These are phyloP conservation scores for Myrica gale DNA, from an alignment of 306 rosid species.

Conservation along the genomic window DNA sequence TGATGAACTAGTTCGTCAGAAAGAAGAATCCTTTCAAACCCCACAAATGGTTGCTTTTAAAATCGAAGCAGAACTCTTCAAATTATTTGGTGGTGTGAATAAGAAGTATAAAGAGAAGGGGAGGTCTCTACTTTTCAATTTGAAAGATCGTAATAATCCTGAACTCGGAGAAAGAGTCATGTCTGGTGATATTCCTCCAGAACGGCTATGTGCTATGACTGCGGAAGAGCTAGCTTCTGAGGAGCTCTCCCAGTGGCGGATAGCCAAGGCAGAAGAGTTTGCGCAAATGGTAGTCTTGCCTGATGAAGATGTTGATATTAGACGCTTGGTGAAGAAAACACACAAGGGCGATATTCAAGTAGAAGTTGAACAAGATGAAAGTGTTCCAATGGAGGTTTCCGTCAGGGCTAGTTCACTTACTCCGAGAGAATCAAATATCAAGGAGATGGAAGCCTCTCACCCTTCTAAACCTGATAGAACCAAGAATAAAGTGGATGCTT, in stretches of 20 bases:
- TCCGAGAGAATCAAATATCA: slow-evolving; percentile 39
- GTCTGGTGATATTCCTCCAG: slow-evolving; percentile 79
- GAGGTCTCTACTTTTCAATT: slow-evolving; percentile 90
- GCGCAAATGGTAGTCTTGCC: slow-evolving; percentile 96
- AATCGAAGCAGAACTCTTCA: slow-evolving; percentile 84
- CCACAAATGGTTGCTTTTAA: slow-evolving; percentile 63
- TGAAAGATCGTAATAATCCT: slow-evolving; percentile 94
- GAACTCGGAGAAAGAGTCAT: slow-evolving; percentile 88
- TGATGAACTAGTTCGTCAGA: slow-evolving; percentile 34
- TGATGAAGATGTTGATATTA: slow-evolving; percentile 74
- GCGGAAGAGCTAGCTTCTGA: slow-evolving; percentile 99
- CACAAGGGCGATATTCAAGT: slow-evolving; percentile 98
- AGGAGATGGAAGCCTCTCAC: slow-evolving; percentile 35
- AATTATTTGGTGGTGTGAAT: slow-evolving; percentile 93
- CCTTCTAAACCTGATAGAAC: slow-evolving; percentile 36
- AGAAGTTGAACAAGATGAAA: slow-evolving; percentile 79
- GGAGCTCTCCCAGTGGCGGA: slow-evolving; percentile 98
- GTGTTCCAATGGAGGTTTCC: slow-evolving; percentile 51
- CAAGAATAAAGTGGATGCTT: slow-evolving; percentile 30
- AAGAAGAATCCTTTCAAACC: slow-evolving; percentile 32
- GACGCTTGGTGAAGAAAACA: slow-evolving; percentile 89
- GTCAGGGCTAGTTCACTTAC: slow-evolving; percentile 44
- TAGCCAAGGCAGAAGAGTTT: slow-evolving; percentile 98
- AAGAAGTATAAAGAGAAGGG: slow-evolving; percentile 99
- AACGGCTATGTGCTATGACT: slow-evolving; percentile 82